Evolutionary conservation across 805 yeast species (phyloP), one percentile per base, ranked within the genome.

Genomic region (Saccharomycopsis olivae): DNA sequence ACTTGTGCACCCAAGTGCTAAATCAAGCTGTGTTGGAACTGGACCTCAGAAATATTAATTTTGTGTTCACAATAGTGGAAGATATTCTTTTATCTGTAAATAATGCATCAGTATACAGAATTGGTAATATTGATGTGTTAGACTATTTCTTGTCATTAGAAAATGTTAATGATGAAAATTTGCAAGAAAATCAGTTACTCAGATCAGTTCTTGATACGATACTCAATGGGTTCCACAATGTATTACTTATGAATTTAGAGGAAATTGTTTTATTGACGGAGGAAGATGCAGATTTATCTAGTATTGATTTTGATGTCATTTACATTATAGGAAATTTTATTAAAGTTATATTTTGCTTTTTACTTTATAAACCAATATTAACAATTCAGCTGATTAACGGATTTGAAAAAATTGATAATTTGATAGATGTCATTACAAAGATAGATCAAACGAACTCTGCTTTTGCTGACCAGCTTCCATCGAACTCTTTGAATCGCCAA

Each of bases 191-290:
- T 27, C 43, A 37, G 28, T 17, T 40, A n/a, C 13, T 44, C 5
- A 40, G 38, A 24, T 24, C 39, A 11, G 33, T 45, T 27, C 32
- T 45, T 29, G 41, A 39, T 9, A 14, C 34, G 8, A 5, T 16
- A 9, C 11, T 39, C 16, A 33, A 19, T 10, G 30, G 35, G 10
- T 45, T 42, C 15, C 17, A 27, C 17, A 38, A 41, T 19, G 11
- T 33, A 1, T 4, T 45, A 11, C 19, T 23, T 18, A 36, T 25
- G 5, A 45, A 42, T 37, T 34, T 45, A 24, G 46, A 45, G 17
- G 46, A 42, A 18, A 33, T 45, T 24, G 39, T 43, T 14, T 34
- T 45, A 17, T 24, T 45, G 13, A 42, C 48, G 11, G 48, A 45
- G 24, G 47, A 42, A 33, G 44, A 42, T 13, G 36, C 44, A 5